phyloP scores from a whole-genome alignment of 208 protist species.

The Naegleria fowleri region DNA sequence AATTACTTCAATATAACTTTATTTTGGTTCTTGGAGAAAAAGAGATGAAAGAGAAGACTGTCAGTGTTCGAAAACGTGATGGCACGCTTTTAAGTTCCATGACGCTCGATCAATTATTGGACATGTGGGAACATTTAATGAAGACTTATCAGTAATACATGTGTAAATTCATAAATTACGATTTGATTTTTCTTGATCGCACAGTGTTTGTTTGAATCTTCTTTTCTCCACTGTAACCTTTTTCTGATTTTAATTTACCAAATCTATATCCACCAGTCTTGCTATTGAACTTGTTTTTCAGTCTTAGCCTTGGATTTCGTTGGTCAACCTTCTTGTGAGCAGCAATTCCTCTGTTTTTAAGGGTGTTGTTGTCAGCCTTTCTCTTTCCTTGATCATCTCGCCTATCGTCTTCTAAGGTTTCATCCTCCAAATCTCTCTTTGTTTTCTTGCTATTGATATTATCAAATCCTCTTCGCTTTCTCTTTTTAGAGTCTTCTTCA shows the following conservation, averaged over 20 bases:
- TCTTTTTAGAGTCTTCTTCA: background rate
- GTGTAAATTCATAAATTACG: background rate
- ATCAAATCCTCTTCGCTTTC: too few relatives aligned
- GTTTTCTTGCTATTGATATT: background rate
- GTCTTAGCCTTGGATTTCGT: slow-evolving; percentile 18
- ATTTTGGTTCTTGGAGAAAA: slow-evolving; percentile 53
- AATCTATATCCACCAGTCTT: background rate
- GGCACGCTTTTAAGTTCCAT: slow-evolving; percentile 20
- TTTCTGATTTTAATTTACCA: background rate
- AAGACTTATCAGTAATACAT: background rate
- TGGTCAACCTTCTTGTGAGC: background rate
- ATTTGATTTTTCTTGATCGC: background rate
- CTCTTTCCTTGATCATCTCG: background rate
- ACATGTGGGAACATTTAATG: background rate
- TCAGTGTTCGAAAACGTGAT: slow-evolving; percentile 40
- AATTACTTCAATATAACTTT: slow-evolving; percentile 73
- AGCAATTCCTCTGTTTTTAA: slow-evolving; percentile 10
- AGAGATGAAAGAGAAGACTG: slow-evolving; percentile 10
- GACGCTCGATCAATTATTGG: slow-evolving; percentile 30
- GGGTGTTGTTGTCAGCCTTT: background rate
- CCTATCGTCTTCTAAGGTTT: background rate
- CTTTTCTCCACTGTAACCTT: background rate
- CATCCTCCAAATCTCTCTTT: background rate
- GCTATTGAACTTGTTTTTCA: background rate
- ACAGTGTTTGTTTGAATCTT: background rate